Evolutionary conservation across 2,329 filamentous ascomycete species (phyloP).

Genomic region (Aspergillus pseudoterreus): DNA sequence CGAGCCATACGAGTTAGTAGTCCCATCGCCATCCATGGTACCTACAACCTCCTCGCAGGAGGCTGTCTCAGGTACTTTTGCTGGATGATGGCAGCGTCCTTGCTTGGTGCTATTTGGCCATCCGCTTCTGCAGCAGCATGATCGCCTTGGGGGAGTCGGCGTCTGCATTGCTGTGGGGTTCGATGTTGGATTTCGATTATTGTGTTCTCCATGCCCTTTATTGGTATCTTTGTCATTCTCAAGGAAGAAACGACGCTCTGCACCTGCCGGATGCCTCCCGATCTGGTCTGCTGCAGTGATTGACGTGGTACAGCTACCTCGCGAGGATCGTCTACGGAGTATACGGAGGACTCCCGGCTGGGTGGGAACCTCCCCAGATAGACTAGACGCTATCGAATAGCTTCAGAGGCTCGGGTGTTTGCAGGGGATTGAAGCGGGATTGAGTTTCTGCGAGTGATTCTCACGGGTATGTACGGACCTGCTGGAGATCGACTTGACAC

Average conservation of each 20-base stretch:
- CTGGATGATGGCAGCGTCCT: conserved; percentile 18
- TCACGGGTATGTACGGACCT: too few relatives aligned
- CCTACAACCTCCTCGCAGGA: conserved; percentile 15
- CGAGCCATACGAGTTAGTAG: background rate
- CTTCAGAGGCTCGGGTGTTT: background rate
- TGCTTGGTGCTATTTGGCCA: conserved; percentile 28
- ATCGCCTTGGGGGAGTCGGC: conserved; percentile 14
- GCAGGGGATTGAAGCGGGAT: background rate
- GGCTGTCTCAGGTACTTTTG: conserved; percentile 16
- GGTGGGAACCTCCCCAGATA: background rate
- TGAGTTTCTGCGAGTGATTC: conserved; percentile 4
- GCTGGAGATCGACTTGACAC: too few relatives aligned
- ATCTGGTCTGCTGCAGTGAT: background rate
- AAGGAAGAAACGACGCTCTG: background rate
- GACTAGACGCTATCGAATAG: background rate
- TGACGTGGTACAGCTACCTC: too few relatives aligned
- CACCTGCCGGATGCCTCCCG: background rate
- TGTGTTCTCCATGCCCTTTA: conserved; percentile 2
- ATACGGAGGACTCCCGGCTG: background rate
- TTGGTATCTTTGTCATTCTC: conserved; percentile 14
- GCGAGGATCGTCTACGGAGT: background rate
- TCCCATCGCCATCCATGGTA: conserved; percentile 1
- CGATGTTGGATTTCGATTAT: background rate
- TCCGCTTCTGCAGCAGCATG: conserved; percentile 16
- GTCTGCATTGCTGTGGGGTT: conserved; percentile 7